Base-by-base conservation (phyloP, 2,329 filamentous ascomycete species). In the Elsinoe necatrix region DNA sequence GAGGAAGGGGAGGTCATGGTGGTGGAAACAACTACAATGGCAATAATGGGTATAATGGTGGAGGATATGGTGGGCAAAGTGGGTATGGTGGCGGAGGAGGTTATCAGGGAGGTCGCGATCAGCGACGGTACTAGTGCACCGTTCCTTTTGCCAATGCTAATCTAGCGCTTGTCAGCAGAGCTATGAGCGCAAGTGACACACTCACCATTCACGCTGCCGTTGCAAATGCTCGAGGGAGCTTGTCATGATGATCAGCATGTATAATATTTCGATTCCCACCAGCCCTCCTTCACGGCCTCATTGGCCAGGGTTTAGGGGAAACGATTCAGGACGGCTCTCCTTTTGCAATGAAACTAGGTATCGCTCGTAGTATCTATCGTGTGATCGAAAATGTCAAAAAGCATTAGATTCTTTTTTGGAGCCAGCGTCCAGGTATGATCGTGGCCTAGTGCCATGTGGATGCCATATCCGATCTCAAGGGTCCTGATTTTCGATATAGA, bases 1-100 rank as follows among this genome's bases (percentile, higher is more conserved):
- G 65, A 27, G 62, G 67, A 35, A 54, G 62, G 21, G 59, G 60
- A n/a, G 57, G 60, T 43, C 25, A 35, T 18, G 20, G 52, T 20
- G 39, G 57, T 16, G 34, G 52, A 14, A 43, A 52, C 7, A 57
- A 58, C 4, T 57, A 57, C 11, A 55, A 61, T 4, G 60, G 62
- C 14, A 41, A 56, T 12, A 57, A 57, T 25, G 58, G 58, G 25
- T 50, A 59, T 42, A 55, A 60, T 27, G 57, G 57, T 18, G 61
- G 57, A 8, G 54, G 57, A 6, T 45, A 58, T 39, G 55, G 56
- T 27, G 56, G 61, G 7, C 50, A 52, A 18, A 45, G 50, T 37
- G 57, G 57, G 3, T 55, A 57, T 39, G 42, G 52, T 48, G 58
- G 61, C 50, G 58, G 61, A 43, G 58, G 55, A 25, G 42, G 50